phyloP scores from a whole-genome alignment of 345 rosid species.

The Lepidium didymum region DNA sequence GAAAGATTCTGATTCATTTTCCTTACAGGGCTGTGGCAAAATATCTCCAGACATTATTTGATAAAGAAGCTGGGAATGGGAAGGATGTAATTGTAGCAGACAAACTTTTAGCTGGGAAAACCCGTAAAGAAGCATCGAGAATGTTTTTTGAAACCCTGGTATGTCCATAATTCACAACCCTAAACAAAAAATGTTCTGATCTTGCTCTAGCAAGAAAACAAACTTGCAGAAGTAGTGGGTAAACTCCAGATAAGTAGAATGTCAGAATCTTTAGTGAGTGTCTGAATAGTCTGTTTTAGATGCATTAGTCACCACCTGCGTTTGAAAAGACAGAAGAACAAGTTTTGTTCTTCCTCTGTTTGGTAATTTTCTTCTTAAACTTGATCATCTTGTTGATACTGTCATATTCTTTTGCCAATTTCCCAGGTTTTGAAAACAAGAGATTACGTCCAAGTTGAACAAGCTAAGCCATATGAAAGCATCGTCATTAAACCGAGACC shows the following conservation, averaged over 20 bases:
- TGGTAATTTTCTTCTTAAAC: neutral
- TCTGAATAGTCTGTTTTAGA: neutral
- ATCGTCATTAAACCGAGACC: conserved; percentile 59
- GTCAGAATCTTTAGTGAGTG: conserved; percentile 1
- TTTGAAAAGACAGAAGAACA: neutral
- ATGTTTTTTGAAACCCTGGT: conserved; percentile 99
- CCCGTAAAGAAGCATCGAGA: conserved; percentile 97
- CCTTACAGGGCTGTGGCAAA: conserved; percentile 82
- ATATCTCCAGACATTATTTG: conserved; percentile 70
- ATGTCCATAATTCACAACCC: conserved; percentile 23
- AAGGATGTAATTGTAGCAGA: conserved; percentile 53
- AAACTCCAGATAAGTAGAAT: neutral
- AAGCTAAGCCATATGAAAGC: conserved; percentile 58
- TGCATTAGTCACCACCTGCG: neutral
- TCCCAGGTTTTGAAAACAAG: conserved; percentile 85
- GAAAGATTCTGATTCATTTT: neutral
- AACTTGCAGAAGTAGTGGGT: neutral
- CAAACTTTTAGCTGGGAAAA: conserved; percentile 72
- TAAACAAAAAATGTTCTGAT: neutral
- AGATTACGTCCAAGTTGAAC: conserved; percentile 90
- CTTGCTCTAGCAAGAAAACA: neutral
- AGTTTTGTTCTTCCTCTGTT: neutral
- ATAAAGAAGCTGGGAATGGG: conserved; percentile 56
- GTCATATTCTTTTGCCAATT: neutral
- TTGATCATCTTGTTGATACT: neutral